Conservation (phyloP, 75 land plant genomes). For the Adiantum capillusveneris region DNA sequence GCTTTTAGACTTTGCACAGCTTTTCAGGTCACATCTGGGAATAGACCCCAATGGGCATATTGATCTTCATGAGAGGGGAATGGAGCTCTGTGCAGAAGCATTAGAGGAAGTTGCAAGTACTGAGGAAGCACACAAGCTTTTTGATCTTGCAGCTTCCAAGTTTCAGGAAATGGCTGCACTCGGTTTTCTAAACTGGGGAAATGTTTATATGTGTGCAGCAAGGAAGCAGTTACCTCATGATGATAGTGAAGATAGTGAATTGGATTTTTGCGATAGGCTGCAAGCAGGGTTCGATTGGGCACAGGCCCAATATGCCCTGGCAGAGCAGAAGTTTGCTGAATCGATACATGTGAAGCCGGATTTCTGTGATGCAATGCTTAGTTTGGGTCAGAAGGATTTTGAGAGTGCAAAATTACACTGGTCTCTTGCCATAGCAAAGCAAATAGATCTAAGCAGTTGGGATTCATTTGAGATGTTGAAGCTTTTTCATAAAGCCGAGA, state of each 20-base stretch:
- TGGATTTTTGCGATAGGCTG: slow-evolving; percentile 28
- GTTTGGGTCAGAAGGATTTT: slow-evolving; percentile 77
- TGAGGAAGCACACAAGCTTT: slow-evolving; percentile 73
- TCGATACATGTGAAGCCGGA: slow-evolving; percentile 62
- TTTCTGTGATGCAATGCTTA: slow-evolving; percentile 73
- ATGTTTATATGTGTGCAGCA: slow-evolving; percentile 87
- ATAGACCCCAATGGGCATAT: slow-evolving; percentile 80
- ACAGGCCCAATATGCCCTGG: slow-evolving; percentile 50
- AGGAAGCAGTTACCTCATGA: slow-evolving; percentile 71
- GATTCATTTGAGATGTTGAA: slow-evolving; percentile 50
- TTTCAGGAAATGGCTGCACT: slow-evolving; percentile 81
- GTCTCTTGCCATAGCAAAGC: slow-evolving; percentile 62
- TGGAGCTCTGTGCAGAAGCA: slow-evolving; percentile 82
- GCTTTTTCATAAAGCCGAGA: slow-evolving; percentile 71
- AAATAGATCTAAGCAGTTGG: slow-evolving; percentile 57
- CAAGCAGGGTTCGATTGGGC: slow-evolving; percentile 72
- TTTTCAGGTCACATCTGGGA: slow-evolving; percentile 68
- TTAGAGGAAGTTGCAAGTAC: slow-evolving; percentile 68
- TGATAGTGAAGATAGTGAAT: slow-evolving; percentile 43
- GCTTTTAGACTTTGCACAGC: slow-evolving; percentile 75
- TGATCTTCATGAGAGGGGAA: slow-evolving; percentile 70
- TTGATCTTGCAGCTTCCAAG: slow-evolving; percentile 63
- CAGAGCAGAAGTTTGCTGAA: slow-evolving; percentile 57
- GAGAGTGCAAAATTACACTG: slow-evolving; percentile 76
- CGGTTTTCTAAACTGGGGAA: slow-evolving; percentile 83